Conservation (phyloP, 495 filamentous ascomycete species). For the Apiosordaria backusii region DNA sequence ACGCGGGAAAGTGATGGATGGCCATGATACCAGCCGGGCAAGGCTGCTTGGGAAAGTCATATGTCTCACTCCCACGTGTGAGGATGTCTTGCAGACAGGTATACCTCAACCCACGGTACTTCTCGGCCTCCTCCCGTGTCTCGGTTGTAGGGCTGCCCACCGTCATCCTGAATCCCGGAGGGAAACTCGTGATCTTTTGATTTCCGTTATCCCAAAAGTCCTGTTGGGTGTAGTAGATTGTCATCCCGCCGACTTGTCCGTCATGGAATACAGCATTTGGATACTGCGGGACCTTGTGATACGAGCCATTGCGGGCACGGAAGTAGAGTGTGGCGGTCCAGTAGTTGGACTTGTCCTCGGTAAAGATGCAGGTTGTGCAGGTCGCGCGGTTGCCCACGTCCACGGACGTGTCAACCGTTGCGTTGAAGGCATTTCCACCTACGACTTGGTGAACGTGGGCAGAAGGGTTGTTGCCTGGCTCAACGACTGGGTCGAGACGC, state of each 20-base stretch:
- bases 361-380: constrained; percentile 37
- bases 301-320: constrained; percentile 37
- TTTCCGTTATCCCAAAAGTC: constrained; percentile 38
- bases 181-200: constrained; percentile 43
- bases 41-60: constrained; percentile 29
- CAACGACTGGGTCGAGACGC: constrained; percentile 40
- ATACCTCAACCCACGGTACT: constrained; percentile 40
- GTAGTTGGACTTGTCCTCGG: constrained; percentile 42
- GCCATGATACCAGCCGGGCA: constrained; percentile 42
- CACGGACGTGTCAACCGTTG: constrained; percentile 28
- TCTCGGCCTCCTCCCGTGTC: constrained; percentile 31
- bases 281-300: constrained; percentile 34
- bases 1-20: constrained; percentile 41
- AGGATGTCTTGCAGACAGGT: constrained; percentile 34
- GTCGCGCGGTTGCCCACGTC: constrained; percentile 31
- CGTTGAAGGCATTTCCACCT: constrained; percentile 33
- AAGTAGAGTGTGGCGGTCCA: constrained; percentile 45
- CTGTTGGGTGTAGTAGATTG: constrained; percentile 42
- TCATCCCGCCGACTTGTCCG: constrained; percentile 37
- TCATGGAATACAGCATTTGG: constrained; percentile 22
- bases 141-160: constrained; percentile 55
- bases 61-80: constrained; percentile 35
- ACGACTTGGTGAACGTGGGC: constrained; percentile 30
- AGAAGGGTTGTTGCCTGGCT: constrained; percentile 22
- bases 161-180: constrained; percentile 67